Conservation (phyloP, 495 filamentous ascomycete genomes). For the Penicillium robsamsonii region DNA sequence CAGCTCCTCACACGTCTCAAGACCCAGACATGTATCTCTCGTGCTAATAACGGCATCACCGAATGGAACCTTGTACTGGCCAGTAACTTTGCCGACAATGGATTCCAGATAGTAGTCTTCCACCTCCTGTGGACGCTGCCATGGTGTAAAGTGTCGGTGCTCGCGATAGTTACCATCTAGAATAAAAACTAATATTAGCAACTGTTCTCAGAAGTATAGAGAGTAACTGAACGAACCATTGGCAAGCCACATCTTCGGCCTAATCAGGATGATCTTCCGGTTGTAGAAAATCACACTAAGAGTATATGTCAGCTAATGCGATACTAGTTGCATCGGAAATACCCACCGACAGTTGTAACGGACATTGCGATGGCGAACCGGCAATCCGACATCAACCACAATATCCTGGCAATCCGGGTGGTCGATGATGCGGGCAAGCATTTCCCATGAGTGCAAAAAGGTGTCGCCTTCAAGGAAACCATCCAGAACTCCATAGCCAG, state of each 20-base stretch:
- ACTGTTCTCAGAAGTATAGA: neutral
- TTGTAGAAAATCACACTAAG: slow-evolving; percentile 59
- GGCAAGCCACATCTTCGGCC: slow-evolving; percentile 82
- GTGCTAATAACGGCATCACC: slow-evolving; percentile 77
- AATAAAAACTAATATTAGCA: neutral
- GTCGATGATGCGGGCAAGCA: slow-evolving; percentile 53
- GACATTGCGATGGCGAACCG: slow-evolving; percentile 60
- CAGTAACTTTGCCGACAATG: slow-evolving; percentile 59
- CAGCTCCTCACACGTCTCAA: slow-evolving; percentile 78
- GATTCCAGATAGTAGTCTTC: slow-evolving; percentile 76
- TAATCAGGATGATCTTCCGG: slow-evolving; percentile 67
- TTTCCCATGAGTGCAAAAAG: slow-evolving; percentile 71
- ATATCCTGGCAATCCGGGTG: slow-evolving; percentile 70
- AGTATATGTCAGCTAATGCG: slow-evolving; percentile 55
- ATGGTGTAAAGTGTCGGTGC: slow-evolving; percentile 62
- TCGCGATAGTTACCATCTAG: slow-evolving; percentile 44
- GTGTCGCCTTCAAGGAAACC: slow-evolving; percentile 40
- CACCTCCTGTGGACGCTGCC: slow-evolving; percentile 55
- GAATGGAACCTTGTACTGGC: slow-evolving; percentile 61
- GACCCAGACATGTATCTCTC: slow-evolving; percentile 66
- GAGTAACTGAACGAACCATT: slow-evolving; percentile 52
- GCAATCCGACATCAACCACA: slow-evolving; percentile 75
- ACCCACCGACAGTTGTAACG: slow-evolving; percentile 56
- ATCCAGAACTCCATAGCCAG: slow-evolving; percentile 55
- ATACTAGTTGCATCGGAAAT: slow-evolving; percentile 38